Evolutionary conservation across 148 eudicot species (phyloP), one percentile per base, ranked within the genome.

Genomic region (Mesembryanthemum crystallinum): DNA sequence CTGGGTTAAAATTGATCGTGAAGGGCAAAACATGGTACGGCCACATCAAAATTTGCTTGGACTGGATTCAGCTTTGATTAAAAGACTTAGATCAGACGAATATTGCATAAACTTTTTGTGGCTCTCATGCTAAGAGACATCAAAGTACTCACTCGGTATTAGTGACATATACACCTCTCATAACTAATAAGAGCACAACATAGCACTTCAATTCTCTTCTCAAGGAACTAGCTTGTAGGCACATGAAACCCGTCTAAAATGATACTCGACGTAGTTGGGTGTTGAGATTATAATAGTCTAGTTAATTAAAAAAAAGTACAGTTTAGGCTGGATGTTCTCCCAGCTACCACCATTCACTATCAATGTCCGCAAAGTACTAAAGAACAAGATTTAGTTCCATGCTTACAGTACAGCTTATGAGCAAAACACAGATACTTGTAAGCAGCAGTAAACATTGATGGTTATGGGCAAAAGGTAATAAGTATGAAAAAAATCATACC

Each of bases 401-500:
- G 52, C 59, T 14, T 29, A 27, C 62, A 32, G 29, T 51, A 62
- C 24, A 25, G 39, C 49, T 64, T 32, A 25, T 25, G 28, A 67
- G 62, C 25, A 49, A 45, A n/a, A 64, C 24, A 18, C 45, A 77
- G 28, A 24, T 71, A 11, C 61, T 32, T 29, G 24, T 52, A 27
- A 47, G 15, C 57, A 49, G 30, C 58, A 73, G 24, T 64, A 78
- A 30, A 27, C 28, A 54, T 49, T 20, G 54, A 59, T 29, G 14
- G 27, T 43, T 47, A 20, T 69, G 35, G 27, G 35, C 14, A 61
- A 13, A 49, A 54, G 43, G 27, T 33, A 33, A 49, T 25, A 33
- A 73, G 32, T 65, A 55, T 68, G 35, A 67, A 8, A 35, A 35
- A 75, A 57, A n/a, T 49, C 80, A 73, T 86, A 95, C 99, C 98